phyloP scores from a whole-genome alignment of 1,284 basidiomycete species.

The Ceratobasidium sp. region DNA sequence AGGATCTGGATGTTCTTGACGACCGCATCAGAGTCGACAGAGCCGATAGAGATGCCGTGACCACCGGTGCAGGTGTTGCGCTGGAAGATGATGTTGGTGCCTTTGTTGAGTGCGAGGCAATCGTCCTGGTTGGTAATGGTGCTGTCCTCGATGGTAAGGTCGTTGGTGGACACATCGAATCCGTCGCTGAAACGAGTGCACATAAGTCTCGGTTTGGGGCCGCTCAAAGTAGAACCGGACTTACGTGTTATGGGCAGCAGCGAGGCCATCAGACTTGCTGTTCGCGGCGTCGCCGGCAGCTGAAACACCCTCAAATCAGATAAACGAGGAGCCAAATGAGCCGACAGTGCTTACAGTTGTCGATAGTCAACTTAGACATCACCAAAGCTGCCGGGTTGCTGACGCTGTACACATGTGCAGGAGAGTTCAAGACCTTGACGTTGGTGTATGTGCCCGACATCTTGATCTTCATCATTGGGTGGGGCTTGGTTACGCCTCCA shows the following conservation, averaged over 20 bases:
- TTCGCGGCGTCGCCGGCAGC: constrained; percentile 61
- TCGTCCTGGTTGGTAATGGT: constrained; percentile 52
- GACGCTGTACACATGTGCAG: constrained; percentile 58
- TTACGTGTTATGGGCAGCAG: constrained; percentile 61
- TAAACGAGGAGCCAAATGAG: too few species aligned
- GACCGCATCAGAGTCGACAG: constrained; percentile 48
- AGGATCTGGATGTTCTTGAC: constrained; percentile 50
- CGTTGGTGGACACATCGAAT: constrained; percentile 44
- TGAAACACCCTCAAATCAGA: constrained; percentile 38
- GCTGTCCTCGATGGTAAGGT: constrained; percentile 48
- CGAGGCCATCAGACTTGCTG: constrained; percentile 60
- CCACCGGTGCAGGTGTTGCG: constrained; percentile 51
- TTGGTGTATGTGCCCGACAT: constrained; percentile 67
- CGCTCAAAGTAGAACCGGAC: background rate
- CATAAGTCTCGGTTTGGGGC: background rate
- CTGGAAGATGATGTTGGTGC: constrained; percentile 49
- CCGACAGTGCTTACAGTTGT: constrained; percentile 56
- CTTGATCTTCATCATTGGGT: constrained; percentile 63
- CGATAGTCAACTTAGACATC: constrained; percentile 57
- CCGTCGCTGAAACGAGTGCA: constrained; percentile 26
- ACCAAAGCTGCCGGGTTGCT: constrained; percentile 56
- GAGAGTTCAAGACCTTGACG: constrained; percentile 64
- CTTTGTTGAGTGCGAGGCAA: constrained; percentile 51
- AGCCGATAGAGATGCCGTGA: constrained; percentile 52
- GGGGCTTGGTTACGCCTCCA: constrained; percentile 62